Percentiles rank a stretch among this genome's conserved stretches.
phyloP scores from a whole-genome alignment of 192 early-diverging fungal genomes.

The Backusella tarrabulga region DNA sequence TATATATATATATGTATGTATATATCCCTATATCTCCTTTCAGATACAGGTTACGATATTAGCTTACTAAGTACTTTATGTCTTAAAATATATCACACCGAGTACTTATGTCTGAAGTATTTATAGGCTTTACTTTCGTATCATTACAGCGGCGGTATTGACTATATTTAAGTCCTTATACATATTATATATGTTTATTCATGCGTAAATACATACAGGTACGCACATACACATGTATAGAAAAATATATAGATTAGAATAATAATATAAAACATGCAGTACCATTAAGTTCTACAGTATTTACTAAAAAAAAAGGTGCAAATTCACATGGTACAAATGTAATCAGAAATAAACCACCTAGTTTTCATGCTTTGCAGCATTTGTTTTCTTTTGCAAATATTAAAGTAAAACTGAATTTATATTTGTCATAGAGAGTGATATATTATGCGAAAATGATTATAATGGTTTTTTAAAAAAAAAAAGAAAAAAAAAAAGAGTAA shows the following conservation, averaged over 20 bases:
- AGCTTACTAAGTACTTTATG: background rate
- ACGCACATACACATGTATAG: background rate
- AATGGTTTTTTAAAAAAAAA: no score
- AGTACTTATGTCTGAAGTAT: background rate
- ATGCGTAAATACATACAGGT: background rate
- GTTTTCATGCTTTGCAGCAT: background rate
- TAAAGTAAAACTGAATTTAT: background rate
- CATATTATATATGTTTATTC: background rate
- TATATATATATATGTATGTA: no score
- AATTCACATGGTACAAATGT: background rate
- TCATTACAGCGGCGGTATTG: background rate
- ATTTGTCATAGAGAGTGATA: no score
- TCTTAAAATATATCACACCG: background rate
- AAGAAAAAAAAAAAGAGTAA: no score
- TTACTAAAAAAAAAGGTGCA: background rate
- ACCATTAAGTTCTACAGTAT: background rate
- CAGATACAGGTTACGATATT: background rate
- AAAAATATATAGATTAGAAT: background rate
- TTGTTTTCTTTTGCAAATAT: background rate
- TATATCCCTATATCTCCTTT: background rate
- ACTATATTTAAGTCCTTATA: background rate
- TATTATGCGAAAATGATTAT: no score
- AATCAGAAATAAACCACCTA: background rate
- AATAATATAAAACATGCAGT: background rate
- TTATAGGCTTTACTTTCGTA: background rate